Evolutionary conservation across 2,329 filamentous ascomycete genomes (phyloP).

Genomic region (Calcarisporium arbuscula): DNA sequence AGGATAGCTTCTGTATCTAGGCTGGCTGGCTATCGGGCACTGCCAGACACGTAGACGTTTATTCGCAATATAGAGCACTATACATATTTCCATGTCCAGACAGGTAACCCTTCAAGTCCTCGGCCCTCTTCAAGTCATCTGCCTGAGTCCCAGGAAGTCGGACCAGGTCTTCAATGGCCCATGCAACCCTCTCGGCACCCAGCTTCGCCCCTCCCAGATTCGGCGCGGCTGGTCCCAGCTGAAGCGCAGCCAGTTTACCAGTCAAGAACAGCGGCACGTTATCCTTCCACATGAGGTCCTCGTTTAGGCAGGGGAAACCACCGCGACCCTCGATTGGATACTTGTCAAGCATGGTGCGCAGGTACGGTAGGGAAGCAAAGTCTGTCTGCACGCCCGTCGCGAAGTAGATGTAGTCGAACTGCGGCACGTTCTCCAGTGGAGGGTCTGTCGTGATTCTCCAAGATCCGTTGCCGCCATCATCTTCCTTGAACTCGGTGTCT

Average conservation of each 20-base stretch:
- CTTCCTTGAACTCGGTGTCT: conserved; percentile 44
- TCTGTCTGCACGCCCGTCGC: conserved; percentile 67
- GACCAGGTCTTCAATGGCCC: conserved; percentile 57
- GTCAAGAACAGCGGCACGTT: conserved; percentile 69
- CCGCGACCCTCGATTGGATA: conserved; percentile 57
- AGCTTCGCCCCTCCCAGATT: conserved; percentile 69
- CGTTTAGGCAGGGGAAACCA: conserved; percentile 66
- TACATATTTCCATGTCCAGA: conserved; percentile 31
- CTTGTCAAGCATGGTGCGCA: conserved; percentile 51
- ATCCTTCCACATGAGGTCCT: conserved; percentile 69
- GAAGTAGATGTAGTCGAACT: conserved; percentile 65
- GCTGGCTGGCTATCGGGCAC: too few relatives aligned
- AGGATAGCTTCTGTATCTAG: too few relatives aligned
- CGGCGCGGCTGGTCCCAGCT: conserved; percentile 64
- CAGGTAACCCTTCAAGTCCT: conserved; percentile 21
- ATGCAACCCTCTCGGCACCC: conserved; percentile 67
- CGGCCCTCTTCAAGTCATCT: too few relatives aligned
- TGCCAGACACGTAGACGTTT: too few relatives aligned
- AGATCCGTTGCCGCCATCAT: conserved; percentile 21
- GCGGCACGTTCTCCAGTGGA: conserved; percentile 43
- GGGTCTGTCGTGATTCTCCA: conserved; percentile 47
- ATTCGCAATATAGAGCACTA: conserved; percentile 16
- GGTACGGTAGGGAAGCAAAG: conserved; percentile 52
- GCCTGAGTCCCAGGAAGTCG: conserved; percentile 11
- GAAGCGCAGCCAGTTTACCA: conserved; percentile 59